Conservation (phyloP, 192 early-diverging fungal genomes). For the Umbelopsis isabellina region DNA sequence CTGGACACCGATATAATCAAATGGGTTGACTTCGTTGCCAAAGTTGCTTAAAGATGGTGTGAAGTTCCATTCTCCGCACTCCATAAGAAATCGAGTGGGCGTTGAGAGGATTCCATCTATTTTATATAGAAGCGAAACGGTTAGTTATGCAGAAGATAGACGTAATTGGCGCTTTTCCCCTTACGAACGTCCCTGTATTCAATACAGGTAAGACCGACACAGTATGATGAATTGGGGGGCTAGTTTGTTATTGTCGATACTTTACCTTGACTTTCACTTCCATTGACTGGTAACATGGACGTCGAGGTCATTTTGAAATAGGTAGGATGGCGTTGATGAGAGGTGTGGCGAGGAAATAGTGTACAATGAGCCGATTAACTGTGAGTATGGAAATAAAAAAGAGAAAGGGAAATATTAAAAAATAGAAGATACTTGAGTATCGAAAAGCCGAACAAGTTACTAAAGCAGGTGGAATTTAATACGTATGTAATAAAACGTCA, state of each 20-base stretch:
- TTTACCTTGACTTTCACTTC: slow-evolving; percentile 17
- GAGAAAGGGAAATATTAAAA: no score
- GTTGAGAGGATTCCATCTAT: slow-evolving; percentile 24
- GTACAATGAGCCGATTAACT: no score
- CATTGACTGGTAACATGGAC: slow-evolving; percentile 1
- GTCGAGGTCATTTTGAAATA: background rate
- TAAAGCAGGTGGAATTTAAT: no score
- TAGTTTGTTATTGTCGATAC: background rate
- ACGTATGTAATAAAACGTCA: no score
- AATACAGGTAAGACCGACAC: background rate
- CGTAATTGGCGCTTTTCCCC: background rate
- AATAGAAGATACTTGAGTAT: no score
- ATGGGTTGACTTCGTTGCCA: slow-evolving; percentile 30
- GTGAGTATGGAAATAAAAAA: no score
- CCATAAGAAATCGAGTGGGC: slow-evolving; percentile 36
- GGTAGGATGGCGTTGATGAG: no score
- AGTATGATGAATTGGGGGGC: background rate
- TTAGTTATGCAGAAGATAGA: background rate
- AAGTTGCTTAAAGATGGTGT: slow-evolving; percentile 24
- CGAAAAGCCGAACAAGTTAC: no score
- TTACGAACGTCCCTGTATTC: slow-evolving; percentile 5
- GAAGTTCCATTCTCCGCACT: slow-evolving; percentile 37
- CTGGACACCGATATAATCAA: slow-evolving; percentile 26
- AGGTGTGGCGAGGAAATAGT: no score
- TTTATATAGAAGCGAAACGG: background rate